Conservation (phyloP, 768 basidiomycete genomes). For the Postia placenta region DNA sequence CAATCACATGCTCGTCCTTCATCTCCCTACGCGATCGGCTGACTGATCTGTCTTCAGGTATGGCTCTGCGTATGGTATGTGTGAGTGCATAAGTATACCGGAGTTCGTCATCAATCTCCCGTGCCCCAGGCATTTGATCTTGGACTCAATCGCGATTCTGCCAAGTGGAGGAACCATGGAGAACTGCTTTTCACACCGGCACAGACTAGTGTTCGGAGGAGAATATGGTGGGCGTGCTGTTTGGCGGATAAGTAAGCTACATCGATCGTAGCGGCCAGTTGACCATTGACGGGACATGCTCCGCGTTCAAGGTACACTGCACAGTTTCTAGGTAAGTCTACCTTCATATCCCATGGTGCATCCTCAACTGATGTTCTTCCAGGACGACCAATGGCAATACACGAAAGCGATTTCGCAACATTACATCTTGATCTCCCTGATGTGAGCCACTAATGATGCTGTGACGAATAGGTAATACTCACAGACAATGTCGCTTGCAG, state of each 20-base stretch:
- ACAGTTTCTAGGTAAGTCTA: conserved; percentile 56
- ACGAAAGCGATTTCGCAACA: conserved; percentile 66
- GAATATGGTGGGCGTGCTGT: conserved; percentile 80
- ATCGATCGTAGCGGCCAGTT: neutral
- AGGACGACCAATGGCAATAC: conserved; percentile 66
- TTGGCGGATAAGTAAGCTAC: conserved; percentile 56
- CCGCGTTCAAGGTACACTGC: conserved; percentile 45
- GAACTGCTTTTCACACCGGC: conserved; percentile 53
- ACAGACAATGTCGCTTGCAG: conserved; percentile 27
- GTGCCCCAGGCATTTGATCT: conserved; percentile 64
- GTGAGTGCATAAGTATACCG: neutral
- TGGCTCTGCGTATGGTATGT: conserved; percentile 69
- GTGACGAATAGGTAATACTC: neutral
- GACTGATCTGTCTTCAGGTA: conserved; percentile 24
- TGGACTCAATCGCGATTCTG: conserved; percentile 73
- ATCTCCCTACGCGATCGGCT: too few relatives aligned
- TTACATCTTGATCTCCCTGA: conserved; percentile 50
- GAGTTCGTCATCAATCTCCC: too few relatives aligned
- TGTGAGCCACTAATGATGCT: conserved; percentile 35
- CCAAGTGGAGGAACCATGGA: conserved; percentile 58
- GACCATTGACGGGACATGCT: neutral
- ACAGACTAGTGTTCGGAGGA: conserved; percentile 64
- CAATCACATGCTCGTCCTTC: too few relatives aligned
- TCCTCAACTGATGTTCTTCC: conserved; percentile 6
- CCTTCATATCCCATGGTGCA: neutral